phyloP scores from a whole-genome alignment of 2,329 filamentous ascomycete genomes.

The Ophiostoma sp. region DNA sequence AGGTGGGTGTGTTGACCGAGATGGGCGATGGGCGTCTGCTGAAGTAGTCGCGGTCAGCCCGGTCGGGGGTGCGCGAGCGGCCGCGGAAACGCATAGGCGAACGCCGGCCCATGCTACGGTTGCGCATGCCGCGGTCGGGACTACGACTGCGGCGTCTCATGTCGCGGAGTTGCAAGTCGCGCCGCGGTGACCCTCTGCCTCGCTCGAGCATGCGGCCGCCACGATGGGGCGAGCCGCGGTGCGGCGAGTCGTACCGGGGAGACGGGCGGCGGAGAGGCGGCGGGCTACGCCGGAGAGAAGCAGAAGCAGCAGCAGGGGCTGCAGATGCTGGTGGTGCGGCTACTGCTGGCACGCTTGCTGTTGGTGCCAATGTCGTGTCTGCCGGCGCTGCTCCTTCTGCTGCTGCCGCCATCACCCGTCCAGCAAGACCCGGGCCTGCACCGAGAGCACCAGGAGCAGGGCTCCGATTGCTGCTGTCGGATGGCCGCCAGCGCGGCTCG shows the following conservation, averaged over 20 bases:
- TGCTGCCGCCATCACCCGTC: conserved; percentile 15
- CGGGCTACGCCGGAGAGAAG: conserved; percentile 5
- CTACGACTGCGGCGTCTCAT: conserved; percentile 51
- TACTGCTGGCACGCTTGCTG: not conserved
- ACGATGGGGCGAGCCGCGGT: conserved; percentile 29
- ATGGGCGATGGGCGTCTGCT: conserved; percentile 44
- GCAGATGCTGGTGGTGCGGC: not conserved
- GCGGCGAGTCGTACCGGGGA: conserved; percentile 35
- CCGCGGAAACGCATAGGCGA: conserved; percentile 33
- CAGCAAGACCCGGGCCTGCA: not conserved
- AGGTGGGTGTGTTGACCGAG: not conserved
- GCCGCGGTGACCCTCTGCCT: conserved; percentile 37
- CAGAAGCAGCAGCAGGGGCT: not conserved
- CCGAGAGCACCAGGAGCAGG: conserved; percentile 31
- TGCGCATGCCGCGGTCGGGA: conserved; percentile 39
- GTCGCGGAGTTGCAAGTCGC: conserved; percentile 29
- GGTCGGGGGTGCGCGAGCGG: conserved; percentile 44
- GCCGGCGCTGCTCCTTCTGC: conserved; percentile 28
- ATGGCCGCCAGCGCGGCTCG: conserved; percentile 30
- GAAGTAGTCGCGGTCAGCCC: conserved; percentile 28
- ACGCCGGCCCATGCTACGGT: conserved; percentile 35
- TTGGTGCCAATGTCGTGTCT: not conserved
- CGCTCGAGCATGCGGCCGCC: conserved; percentile 31
- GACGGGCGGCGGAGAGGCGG: conserved; percentile 33
- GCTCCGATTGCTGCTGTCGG: conserved; percentile 37